phyloP scores from a whole-genome alignment of 2,329 filamentous ascomycete genomes.

The Phaeomoniella chlamydospora region DNA sequence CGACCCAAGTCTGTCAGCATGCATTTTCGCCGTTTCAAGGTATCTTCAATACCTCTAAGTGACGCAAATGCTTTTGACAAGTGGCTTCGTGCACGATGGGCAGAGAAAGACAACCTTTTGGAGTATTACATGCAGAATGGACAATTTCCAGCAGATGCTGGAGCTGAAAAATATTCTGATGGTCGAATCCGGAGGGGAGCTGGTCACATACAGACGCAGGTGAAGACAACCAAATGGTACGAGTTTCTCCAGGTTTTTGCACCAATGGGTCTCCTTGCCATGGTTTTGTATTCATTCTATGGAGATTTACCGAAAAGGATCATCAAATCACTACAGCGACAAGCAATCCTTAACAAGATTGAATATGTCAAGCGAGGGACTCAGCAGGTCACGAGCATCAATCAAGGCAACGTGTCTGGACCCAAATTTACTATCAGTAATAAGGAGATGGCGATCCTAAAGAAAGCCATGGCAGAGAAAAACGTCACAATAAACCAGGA shows the following conservation, averaged over 20 bases:
- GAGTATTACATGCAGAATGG: conserved; percentile 60
- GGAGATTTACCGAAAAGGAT: conserved; percentile 14
- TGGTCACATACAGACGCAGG: conserved; percentile 16
- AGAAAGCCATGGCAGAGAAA: not conserved
- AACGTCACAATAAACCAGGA: not conserved
- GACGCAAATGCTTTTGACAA: conserved; percentile 53
- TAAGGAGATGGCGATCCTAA: not conserved
- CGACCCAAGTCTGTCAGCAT: conserved; percentile 82
- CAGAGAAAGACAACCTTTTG: conserved; percentile 71
- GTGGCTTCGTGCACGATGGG: conserved; percentile 70
- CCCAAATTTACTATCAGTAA: not conserved
- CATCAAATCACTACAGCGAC: conserved; percentile 9
- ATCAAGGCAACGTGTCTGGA: not conserved
- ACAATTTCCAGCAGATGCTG: conserved; percentile 53
- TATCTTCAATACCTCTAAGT: conserved; percentile 61
- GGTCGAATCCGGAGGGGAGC: conserved; percentile 12
- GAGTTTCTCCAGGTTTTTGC: conserved; percentile 18
- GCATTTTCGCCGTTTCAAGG: conserved; percentile 67
- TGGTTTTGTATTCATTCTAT: conserved; percentile 17
- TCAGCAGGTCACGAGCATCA: not conserved
- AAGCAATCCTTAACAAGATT: not conserved
- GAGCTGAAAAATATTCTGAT: conserved; percentile 33
- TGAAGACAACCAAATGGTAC: conserved; percentile 17
- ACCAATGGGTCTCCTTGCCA: conserved; percentile 16
- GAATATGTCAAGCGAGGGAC: not conserved